Base-by-base conservation (phyloP, 2,329 filamentous ascomycete species). In the Apiospora sp. region DNA sequence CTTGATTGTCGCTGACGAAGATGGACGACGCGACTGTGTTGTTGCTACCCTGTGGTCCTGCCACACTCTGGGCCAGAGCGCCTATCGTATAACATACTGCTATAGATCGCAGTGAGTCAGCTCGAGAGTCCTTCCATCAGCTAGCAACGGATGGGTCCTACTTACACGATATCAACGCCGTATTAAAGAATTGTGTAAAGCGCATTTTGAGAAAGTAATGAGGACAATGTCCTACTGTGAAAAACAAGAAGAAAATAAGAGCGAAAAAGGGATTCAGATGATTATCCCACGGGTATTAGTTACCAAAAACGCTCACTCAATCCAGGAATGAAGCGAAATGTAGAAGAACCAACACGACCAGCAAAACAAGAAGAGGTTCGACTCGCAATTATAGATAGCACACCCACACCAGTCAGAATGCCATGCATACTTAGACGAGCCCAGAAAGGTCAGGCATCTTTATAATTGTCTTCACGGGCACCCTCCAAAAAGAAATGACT, bases 1-100 rank as follows among this genome's bases (percentile, higher is more conserved):
- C 79, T 13, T 70, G 70, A 6, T 73, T 44, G 1, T 78, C 79
- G 2, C 78, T 76, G 73, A 80, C 72, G 74, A 81, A 81, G 69
- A 78, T 72, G 34, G 78, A 78, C 6, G 76, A 72, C 22, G 58
- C 19, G 16, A 41, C 58, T 10, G 58, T 41, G 58, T 64, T 41
- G 58, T 64, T 64, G 22, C n/a, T 41, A 12, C 58, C 22, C 58
- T 64, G 58, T 41, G 58, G 34, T 64, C 58, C 58, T 6, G 58
- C 34, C 58, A 64, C 58, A 13, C 10, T 30, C 4, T 64, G 58
- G 34, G 58, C 58, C 12, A 64, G 19, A n/a, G 58, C n/a, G 34
- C 58, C 58, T 64, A 64, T 41, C 8, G 58, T n/a, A 64, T 41
- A 64, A 24, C 58, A 64, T 64, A 12, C 34, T 41, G 58, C 58